Base-by-base conservation (phyloP, 1,284 basidiomycete genomes). In the Malassezia restricta region DNA sequence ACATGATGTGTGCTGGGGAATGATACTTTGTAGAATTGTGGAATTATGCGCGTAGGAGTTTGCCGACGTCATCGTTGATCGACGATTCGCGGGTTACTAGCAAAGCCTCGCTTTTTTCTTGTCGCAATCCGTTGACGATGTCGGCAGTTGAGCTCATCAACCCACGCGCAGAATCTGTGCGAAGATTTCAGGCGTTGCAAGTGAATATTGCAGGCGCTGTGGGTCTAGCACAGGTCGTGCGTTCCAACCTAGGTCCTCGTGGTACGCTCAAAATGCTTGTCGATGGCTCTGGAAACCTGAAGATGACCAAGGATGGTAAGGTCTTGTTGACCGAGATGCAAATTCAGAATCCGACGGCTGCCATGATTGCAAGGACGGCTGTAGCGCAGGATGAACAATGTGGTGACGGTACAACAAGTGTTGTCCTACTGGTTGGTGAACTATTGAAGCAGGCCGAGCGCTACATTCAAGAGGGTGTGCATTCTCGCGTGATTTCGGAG, bases 251-350 rank as follows among this genome's bases (percentile, higher is more conserved):
- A 57, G 92, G 92, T 85, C 64, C 58, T 27, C 51, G 57, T 53
- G 54, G 65, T 56, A 96, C 92, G 3, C 82, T 96, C 64, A 99
- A 99, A 79, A 95, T 99, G 91, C 83, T 99, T 42, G 94, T 99
- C 43, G 94, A 98, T 76, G 94, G 94, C 55, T 80, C 91, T n/a
- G 94, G 94, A 12, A 89, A 94, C 78, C 91, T 99, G 76, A 98
- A 96, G 80, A 94, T 99, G 87, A 98, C 94, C 65, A 99, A 98
- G 79, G 94, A 98, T 73, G 94, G 94, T 65, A 98, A 98, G 77
- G 92, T 96, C 40, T 78, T 99, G 50, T 80, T 99, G 51, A 95
- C 91, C 39, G 94, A 99, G 78, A 99, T 99, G 94, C 94, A 98
- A 78, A 99, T 99, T 68, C 65, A 80, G 77, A 98, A 99, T 75